Evolutionary conservation across 2,329 filamentous ascomycete species (phyloP).

Genomic region (Beauveria bassiana): DNA sequence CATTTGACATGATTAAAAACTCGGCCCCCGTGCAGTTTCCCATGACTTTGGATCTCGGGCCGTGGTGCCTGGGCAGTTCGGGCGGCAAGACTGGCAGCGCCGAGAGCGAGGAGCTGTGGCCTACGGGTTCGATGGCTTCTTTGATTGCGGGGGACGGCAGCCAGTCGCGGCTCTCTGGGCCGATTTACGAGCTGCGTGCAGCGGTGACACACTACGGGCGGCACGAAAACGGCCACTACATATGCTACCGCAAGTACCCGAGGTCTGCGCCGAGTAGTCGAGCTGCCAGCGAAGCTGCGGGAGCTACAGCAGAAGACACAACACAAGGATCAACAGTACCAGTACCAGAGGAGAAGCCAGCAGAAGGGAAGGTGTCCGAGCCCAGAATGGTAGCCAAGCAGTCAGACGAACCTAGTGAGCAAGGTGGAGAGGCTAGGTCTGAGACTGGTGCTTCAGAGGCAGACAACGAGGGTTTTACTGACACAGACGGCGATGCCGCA

Average conservation of each 20-base stretch:
- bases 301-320: neutral
- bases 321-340: neutral
- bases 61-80: slow-evolving; percentile 72
- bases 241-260: slow-evolving; percentile 75
- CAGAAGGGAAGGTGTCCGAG: neutral
- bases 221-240: slow-evolving; percentile 93
- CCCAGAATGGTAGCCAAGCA: neutral
- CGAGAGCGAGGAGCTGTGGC: slow-evolving; percentile 56
- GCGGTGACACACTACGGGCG: slow-evolving; percentile 83
- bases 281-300: neutral
- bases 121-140: slow-evolving; percentile 57
- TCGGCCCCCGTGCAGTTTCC: slow-evolving; percentile 73
- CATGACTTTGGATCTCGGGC: slow-evolving; percentile 61
- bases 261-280: slow-evolving; percentile 12
- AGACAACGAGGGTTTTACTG: neutral
- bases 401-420: neutral
- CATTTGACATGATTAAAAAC: slow-evolving; percentile 77
- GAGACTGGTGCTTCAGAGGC: neutral
- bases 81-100: slow-evolving; percentile 1
- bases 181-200: slow-evolving; percentile 70
- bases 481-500: neutral
- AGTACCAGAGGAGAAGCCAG: neutral
- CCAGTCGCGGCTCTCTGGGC: slow-evolving; percentile 45
- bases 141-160: slow-evolving; percentile 58
- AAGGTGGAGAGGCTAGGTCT: neutral